Conservation (phyloP, 805 yeast species). For the Metschnikowia sp. region DNA sequence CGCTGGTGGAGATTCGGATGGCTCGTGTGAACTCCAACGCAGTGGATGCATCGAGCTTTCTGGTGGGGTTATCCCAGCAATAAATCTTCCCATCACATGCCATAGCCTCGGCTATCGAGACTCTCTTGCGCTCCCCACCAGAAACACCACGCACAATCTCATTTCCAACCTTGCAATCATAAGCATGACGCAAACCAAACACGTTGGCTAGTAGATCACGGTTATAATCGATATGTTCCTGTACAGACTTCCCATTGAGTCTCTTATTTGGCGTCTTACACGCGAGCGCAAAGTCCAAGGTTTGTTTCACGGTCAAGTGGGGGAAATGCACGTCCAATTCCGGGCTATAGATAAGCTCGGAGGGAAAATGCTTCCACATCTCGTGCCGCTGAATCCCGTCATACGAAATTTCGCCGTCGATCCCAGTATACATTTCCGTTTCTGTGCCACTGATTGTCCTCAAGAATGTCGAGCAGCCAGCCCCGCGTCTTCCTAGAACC, state of each 20-base stretch:
- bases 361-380: slow-evolving; percentile 55
- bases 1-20: slow-evolving; percentile 24
- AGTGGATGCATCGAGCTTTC: slow-evolving; percentile 33
- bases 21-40: slow-evolving; percentile 31
- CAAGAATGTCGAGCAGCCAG: slow-evolving; percentile 42
- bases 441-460: slow-evolving; percentile 28
- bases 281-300: slow-evolving; percentile 66
- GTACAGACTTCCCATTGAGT: slow-evolving; percentile 44
- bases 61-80: slow-evolving; percentile 34
- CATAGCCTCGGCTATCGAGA: slow-evolving; percentile 28
- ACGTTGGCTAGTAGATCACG: slow-evolving; percentile 28
- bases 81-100: slow-evolving; percentile 21
- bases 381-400: slow-evolving; percentile 58
- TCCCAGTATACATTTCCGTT: slow-evolving; percentile 21
- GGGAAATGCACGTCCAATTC: slow-evolving; percentile 75
- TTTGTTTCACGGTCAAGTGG: slow-evolving; percentile 69
- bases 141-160: slow-evolving; percentile 43
- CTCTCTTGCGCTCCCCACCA: slow-evolving; percentile 35
- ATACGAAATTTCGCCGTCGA: slow-evolving; percentile 43
- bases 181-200: slow-evolving; percentile 30
- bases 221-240: slow-evolving; percentile 41
- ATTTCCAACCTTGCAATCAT: slow-evolving; percentile 30
- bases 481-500: slow-evolving; percentile 33
- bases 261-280: slow-evolving; percentile 62
- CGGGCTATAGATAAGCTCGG: slow-evolving; percentile 56